Evolutionary conservation across 2,329 filamentous ascomycete genomes (phyloP).

Genomic region (Dothistroma pini): DNA sequence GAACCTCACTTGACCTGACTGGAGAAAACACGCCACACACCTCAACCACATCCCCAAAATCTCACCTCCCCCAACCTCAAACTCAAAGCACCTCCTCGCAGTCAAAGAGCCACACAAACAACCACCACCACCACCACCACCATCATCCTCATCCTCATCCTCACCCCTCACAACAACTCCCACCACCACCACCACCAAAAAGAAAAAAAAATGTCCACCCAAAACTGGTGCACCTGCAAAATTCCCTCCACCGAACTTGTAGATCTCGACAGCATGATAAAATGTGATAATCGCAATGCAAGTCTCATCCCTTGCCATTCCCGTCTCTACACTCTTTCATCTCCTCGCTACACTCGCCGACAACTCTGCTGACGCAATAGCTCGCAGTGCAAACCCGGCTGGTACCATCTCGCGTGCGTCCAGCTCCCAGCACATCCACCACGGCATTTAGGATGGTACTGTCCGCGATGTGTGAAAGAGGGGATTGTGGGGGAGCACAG

Average conservation of each 20-base stretch:
- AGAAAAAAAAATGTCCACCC: neutral
- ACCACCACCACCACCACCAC: neutral
- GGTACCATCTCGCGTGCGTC: slow-evolving; percentile 18
- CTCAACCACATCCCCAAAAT: neutral
- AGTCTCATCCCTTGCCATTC: neutral
- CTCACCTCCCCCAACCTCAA: neutral
- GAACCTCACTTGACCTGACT: neutral
- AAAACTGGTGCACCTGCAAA: neutral
- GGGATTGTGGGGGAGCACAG: neutral
- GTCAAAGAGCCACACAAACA: neutral
- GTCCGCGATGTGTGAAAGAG: slow-evolving; percentile 6
- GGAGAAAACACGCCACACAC: neutral
- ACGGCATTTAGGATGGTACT: slow-evolving; percentile 15
- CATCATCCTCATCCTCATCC: neutral
- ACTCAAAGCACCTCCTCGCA: neutral
- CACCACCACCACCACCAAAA: no score
- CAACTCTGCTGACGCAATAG: neutral
- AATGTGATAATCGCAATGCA: neutral
- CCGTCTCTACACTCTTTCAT: neutral
- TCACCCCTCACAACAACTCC: neutral
- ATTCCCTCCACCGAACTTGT: neutral
- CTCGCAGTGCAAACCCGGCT: slow-evolving; percentile 11
- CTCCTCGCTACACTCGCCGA: neutral
- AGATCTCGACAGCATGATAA: neutral
- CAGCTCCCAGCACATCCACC: slow-evolving; percentile 15